Conservation (phyloP, 257 asterid genomes). For the Solanum clarkiae region DNA sequence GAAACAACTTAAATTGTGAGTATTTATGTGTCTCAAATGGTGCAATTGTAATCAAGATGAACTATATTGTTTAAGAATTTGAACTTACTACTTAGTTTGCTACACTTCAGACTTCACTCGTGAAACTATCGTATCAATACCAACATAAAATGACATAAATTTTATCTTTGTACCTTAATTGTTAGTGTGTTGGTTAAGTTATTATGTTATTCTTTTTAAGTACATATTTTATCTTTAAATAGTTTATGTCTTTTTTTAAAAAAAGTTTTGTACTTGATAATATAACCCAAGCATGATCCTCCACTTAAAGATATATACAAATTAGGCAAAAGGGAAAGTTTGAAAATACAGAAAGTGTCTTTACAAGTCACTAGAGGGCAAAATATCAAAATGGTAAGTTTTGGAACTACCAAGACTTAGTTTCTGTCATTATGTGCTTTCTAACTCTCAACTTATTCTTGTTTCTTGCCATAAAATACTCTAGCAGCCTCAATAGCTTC, state of each 20-base stretch:
- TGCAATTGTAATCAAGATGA: background rate
- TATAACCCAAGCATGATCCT: too few relatives aligned
- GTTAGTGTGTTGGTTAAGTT: background rate
- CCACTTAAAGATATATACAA: background rate
- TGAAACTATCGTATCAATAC: background rate
- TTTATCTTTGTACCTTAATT: too few relatives aligned
- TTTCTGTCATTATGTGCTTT: background rate
- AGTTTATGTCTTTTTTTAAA: too few relatives aligned
- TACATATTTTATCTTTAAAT: background rate
- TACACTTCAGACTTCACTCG: background rate
- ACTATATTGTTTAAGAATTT: background rate
- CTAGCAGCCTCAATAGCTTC: constrained; percentile 51
- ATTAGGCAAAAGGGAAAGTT: background rate
- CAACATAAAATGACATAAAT: background rate
- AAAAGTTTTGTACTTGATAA: too few relatives aligned
- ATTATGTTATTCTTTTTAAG: too few relatives aligned
- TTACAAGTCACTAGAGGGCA: background rate
- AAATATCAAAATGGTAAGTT: background rate
- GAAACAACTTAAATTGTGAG: background rate
- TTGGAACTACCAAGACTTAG: background rate
- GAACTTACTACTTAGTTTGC: background rate
- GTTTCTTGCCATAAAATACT: too few relatives aligned
- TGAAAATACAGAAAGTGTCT: background rate
- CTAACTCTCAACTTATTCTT: constrained; percentile 7
- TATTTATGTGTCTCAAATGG: background rate